These are phyloP conservation scores for Cryptosporidium bovis DNA, from an alignment of 169 alveolate species.

Conservation along the genomic window DNA sequence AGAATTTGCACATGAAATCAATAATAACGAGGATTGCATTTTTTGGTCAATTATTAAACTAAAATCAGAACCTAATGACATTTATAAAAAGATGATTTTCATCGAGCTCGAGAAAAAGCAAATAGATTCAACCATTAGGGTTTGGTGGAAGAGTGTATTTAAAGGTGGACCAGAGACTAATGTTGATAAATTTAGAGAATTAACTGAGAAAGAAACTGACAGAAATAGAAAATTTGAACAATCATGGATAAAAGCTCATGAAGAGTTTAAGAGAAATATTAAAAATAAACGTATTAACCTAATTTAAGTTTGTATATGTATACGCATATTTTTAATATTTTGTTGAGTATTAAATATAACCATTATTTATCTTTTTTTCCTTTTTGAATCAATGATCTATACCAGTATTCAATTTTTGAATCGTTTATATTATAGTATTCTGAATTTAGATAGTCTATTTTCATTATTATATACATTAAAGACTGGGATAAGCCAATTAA, in stretches of 20 bases:
- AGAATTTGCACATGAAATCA: constrained; percentile 19
- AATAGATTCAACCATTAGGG: constrained; percentile 2
- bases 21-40: constrained; percentile 15
- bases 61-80: background rate
- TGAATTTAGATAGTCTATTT: background rate
- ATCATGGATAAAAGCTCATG: constrained; percentile 47
- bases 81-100: constrained; percentile 1
- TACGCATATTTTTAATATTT: background rate
- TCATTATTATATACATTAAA: constrained; percentile 11
- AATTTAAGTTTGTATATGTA: background rate
- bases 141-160: constrained; percentile 61
- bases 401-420: constrained; percentile 8
- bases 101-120: constrained; percentile 43
- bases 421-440: background rate
- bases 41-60: constrained; percentile 60
- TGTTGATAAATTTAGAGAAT: constrained; percentile 1
- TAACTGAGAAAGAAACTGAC: constrained; percentile 11
- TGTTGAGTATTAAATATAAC: background rate
- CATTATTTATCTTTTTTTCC: background rate
- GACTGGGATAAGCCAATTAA: constrained; percentile 9
- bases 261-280: constrained; percentile 18
- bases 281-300: constrained; percentile 8
- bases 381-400: constrained; percentile 24
- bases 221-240: constrained; percentile 30
- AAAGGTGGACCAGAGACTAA: constrained; percentile 29